Percentiles rank a stretch among this genome's conserved stretches.
Conservation (phyloP, 2,329 filamentous ascomycete species). For the Fusarium sp. region DNA sequence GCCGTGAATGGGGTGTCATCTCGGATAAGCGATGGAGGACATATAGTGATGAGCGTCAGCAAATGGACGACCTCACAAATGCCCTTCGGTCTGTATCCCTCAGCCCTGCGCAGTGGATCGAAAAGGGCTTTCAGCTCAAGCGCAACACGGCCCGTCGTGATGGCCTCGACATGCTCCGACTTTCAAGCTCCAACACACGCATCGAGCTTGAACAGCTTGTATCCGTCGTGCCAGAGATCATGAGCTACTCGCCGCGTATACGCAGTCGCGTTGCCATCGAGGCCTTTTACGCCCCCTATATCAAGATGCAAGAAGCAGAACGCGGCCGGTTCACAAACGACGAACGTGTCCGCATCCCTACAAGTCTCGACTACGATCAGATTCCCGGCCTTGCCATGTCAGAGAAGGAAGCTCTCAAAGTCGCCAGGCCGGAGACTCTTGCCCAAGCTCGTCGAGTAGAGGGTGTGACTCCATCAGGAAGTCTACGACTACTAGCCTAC, state of each 20-base stretch:
- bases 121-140: slow-evolving; percentile 75
- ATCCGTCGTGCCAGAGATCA: slow-evolving; percentile 66
- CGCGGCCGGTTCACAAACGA: slow-evolving; percentile 78
- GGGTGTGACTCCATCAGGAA: slow-evolving; percentile 74
- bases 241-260: slow-evolving; percentile 66
- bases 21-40: slow-evolving; percentile 79
- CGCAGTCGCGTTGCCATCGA: slow-evolving; percentile 81
- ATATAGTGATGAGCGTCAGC: slow-evolving; percentile 72
- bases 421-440: slow-evolving; percentile 82
- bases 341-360: slow-evolving; percentile 77
- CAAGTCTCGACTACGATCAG: slow-evolving; percentile 78
- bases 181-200: slow-evolving; percentile 63
- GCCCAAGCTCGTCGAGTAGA: slow-evolving; percentile 91
- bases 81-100: slow-evolving; percentile 69
- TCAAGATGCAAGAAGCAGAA: slow-evolving; percentile 75
- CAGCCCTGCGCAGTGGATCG: slow-evolving; percentile 73
- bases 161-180: slow-evolving; percentile 82
- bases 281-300: slow-evolving; percentile 87
- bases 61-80: slow-evolving; percentile 74
- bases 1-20: slow-evolving; percentile 80
- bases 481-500: slow-evolving; percentile 69
- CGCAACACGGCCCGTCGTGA: slow-evolving; percentile 73
- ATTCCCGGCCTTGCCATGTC: slow-evolving; percentile 82
- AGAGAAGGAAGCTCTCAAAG: slow-evolving; percentile 77
- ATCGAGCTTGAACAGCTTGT: slow-evolving; percentile 64